Evolutionary conservation across 2,329 filamentous ascomycete species (phyloP).

Genomic region (Sodiomyces alkalinus): DNA sequence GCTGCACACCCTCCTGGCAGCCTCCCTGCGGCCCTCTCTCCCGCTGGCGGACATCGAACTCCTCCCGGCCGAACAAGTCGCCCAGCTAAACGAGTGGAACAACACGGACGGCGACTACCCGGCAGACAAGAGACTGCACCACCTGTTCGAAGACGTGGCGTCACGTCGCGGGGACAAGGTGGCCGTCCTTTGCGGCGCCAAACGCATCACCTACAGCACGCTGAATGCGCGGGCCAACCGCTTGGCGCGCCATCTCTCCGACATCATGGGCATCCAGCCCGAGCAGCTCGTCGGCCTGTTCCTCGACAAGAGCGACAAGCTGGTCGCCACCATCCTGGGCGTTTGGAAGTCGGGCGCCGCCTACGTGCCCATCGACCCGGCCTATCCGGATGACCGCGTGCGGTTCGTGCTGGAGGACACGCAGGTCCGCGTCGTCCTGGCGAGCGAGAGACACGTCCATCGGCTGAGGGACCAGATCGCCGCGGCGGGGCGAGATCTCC

Average conservation of each 20-base stretch:
- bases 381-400: conserved; percentile 31
- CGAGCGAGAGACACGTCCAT: conserved; percentile 17
- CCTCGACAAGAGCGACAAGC: conserved; percentile 37
- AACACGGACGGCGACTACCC: too few relatives aligned
- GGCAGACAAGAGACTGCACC: too few relatives aligned
- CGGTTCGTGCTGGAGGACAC: conserved; percentile 32
- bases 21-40: too few relatives aligned
- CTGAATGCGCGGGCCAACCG: conserved; percentile 25
- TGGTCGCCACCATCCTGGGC: conserved; percentile 41
- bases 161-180: too few relatives aligned
- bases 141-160: too few relatives aligned
- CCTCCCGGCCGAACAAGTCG: too few relatives aligned
- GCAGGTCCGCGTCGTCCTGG: conserved; percentile 27
- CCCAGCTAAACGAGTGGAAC: too few relatives aligned
- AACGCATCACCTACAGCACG: conserved; percentile 30
- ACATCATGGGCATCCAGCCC: conserved; percentile 21
- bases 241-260: conserved; percentile 23
- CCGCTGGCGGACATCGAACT: too few relatives aligned
- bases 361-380: conserved; percentile 44
- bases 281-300: conserved; percentile 36
- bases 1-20: too few relatives aligned
- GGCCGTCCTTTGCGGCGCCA: too few relatives aligned
- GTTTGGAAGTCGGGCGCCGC: conserved; percentile 41
- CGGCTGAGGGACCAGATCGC: too few relatives aligned
- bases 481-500: conserved; percentile 5